Conservation (phyloP, 148 eudicot species). For the Fagopyrum tataricum region DNA sequence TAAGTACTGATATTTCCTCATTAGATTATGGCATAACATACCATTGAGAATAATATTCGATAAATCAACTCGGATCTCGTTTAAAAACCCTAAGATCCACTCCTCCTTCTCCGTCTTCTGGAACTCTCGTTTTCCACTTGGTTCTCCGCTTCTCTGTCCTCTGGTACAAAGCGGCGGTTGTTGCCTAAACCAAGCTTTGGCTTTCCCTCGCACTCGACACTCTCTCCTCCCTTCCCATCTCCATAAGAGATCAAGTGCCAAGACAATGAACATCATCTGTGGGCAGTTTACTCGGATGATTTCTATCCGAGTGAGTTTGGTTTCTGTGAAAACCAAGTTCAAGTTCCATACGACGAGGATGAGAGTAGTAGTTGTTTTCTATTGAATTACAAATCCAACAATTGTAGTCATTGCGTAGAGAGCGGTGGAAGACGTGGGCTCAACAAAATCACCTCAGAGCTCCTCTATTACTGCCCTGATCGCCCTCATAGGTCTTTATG, state of each 20-base stretch:
- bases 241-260: neutral
- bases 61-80: too few species aligned
- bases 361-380: neutral
- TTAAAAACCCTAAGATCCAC: too few species aligned
- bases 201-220: too few species aligned
- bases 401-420: neutral
- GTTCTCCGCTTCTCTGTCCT: too few species aligned
- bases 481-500: neutral
- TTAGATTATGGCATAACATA: too few species aligned
- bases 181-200: too few species aligned
- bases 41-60: too few species aligned
- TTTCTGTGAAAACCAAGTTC: neutral
- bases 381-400: neutral
- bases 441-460: neutral
- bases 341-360: constrained; percentile 5
- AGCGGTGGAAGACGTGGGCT: constrained; percentile 15
- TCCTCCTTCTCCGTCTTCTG: too few species aligned
- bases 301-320: neutral
- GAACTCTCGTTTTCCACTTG: too few species aligned
- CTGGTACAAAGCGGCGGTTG: too few species aligned
- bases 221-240: too few species aligned
- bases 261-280: neutral
- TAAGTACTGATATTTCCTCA: too few species aligned
- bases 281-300: neutral
- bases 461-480: constrained; percentile 9